Evolutionary conservation across 352 stramenopile genomes (phyloP).

Genomic region (Phytophthora aleatoria): DNA sequence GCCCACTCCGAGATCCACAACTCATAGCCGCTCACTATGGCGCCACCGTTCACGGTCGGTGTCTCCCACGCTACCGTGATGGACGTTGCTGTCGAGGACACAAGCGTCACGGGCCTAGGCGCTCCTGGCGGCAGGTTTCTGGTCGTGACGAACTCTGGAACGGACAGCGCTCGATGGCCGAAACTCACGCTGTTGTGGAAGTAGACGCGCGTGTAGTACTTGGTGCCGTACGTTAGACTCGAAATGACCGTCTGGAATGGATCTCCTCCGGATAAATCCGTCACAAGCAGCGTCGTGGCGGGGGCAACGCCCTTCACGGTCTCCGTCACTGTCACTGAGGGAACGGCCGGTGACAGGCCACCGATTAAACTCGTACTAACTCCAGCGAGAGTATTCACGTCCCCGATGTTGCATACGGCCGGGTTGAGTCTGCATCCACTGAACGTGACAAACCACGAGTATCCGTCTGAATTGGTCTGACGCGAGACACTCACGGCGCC

Average conservation of each 20-base stretch:
- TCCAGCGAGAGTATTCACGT: slow-evolving; percentile 68
- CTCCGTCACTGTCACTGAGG: slow-evolving; percentile 58
- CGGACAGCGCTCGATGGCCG: slow-evolving; percentile 69
- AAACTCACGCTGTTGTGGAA: slow-evolving; percentile 91
- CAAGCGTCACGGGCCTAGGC: slow-evolving; percentile 85
- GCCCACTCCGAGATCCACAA: slow-evolving; percentile 97
- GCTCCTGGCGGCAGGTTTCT: slow-evolving; percentile 89
- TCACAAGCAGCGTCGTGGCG: slow-evolving; percentile 52
- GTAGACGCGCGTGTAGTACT: slow-evolving; percentile 92
- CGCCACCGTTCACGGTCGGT: slow-evolving; percentile 92
- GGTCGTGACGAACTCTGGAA: slow-evolving; percentile 81
- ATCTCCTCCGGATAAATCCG: slow-evolving; percentile 76
- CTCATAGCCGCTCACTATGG: slow-evolving; percentile 94
- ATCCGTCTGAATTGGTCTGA: slow-evolving; percentile 65
- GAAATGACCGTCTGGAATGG: slow-evolving; percentile 72
- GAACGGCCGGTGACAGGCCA: slow-evolving; percentile 34
- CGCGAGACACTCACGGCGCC: slow-evolving; percentile 71
- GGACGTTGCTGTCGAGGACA: slow-evolving; percentile 87
- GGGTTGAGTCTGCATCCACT: slow-evolving; percentile 70
- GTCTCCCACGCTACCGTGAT: slow-evolving; percentile 92
- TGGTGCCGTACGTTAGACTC: slow-evolving; percentile 80
- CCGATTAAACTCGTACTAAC: slow-evolving; percentile 52
- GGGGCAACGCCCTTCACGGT: slow-evolving; percentile 62
- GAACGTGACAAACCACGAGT: slow-evolving; percentile 92
- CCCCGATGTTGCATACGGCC: slow-evolving; percentile 91